phyloP scores from a whole-genome alignment of 1,284 basidiomycete genomes.

The Boletus mariae region DNA sequence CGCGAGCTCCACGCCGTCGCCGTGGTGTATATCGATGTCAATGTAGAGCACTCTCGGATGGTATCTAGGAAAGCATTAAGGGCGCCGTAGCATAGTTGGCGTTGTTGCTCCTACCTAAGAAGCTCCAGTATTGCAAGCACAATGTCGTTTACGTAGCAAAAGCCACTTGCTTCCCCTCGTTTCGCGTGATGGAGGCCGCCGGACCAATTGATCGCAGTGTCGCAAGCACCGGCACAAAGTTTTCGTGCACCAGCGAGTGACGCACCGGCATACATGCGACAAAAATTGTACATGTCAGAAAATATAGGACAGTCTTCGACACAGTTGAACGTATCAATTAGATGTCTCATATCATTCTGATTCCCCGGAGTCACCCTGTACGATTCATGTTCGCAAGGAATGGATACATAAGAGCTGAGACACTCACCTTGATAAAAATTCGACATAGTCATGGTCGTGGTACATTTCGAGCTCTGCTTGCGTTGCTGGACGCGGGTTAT shows the following conservation, averaged over 20 bases:
- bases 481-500: slow-evolving; percentile 85
- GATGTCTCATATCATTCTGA: slow-evolving; percentile 66
- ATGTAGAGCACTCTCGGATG: slow-evolving; percentile 93
- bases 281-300: slow-evolving; percentile 89
- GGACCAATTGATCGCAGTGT: slow-evolving; percentile 98
- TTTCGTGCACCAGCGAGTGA: slow-evolving; percentile 89
- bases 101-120: slow-evolving; percentile 56
- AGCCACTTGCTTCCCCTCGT: slow-evolving; percentile 92
- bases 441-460: slow-evolving; percentile 93
- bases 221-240: slow-evolving; percentile 80
- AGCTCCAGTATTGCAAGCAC: slow-evolving; percentile 92
- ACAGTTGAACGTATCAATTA: slow-evolving; percentile 83
- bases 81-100: neutral
- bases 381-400: slow-evolving; percentile 3
- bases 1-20: slow-evolving; percentile 94
- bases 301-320: slow-evolving; percentile 95
- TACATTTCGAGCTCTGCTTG: slow-evolving; percentile 88
- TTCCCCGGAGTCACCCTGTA: slow-evolving; percentile 79
- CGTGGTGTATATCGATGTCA: slow-evolving; percentile 97
- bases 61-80: slow-evolving; percentile 47
- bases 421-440: slow-evolving; percentile 83
- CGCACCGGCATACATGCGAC: slow-evolving; percentile 87
- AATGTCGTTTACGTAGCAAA: slow-evolving; percentile 96
- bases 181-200: slow-evolving; percentile 96
- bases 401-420: neutral